Evolutionary conservation across 495 filamentous ascomycete genomes (phyloP).

Genomic region (Astrothelium subdiscretum): DNA sequence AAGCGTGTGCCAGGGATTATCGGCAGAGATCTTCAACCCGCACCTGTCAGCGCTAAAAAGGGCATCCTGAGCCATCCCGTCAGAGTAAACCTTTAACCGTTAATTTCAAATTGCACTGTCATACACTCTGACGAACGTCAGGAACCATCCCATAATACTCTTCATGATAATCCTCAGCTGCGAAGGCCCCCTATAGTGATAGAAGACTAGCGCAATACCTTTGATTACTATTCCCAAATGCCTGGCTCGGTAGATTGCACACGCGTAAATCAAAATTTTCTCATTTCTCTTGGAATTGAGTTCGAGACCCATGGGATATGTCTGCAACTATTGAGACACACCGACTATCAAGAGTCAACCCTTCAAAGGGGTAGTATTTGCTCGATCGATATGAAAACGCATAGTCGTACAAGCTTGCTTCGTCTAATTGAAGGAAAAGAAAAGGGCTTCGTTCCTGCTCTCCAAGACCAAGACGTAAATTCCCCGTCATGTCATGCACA

Average conservation of each 20-base stretch:
- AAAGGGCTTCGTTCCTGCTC: neutral
- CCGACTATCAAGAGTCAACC: neutral
- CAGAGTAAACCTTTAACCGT: too few relatives aligned
- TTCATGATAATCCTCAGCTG: neutral
- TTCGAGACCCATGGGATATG: neutral
- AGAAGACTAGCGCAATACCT: neutral
- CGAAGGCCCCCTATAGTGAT: neutral
- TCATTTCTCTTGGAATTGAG: neutral
- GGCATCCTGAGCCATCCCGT: neutral
- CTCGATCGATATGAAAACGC: neutral
- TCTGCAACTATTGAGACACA: neutral
- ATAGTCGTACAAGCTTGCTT: neutral
- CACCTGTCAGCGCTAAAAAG: neutral
- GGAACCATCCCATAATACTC: neutral
- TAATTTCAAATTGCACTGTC: neutral
- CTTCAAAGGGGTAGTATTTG: neutral
- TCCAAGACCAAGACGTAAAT: neutral
- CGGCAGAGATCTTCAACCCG: neutral
- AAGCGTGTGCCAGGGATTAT: neutral
- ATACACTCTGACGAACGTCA: neutral
- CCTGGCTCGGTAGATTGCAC: too few relatives aligned
- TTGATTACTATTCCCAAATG: neutral
- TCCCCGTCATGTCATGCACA: neutral
- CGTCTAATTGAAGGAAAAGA: neutral
- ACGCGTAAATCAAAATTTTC: neutral